Conservation (phyloP, 1,139 yeast species). For the Geotrichum klebahnii region DNA sequence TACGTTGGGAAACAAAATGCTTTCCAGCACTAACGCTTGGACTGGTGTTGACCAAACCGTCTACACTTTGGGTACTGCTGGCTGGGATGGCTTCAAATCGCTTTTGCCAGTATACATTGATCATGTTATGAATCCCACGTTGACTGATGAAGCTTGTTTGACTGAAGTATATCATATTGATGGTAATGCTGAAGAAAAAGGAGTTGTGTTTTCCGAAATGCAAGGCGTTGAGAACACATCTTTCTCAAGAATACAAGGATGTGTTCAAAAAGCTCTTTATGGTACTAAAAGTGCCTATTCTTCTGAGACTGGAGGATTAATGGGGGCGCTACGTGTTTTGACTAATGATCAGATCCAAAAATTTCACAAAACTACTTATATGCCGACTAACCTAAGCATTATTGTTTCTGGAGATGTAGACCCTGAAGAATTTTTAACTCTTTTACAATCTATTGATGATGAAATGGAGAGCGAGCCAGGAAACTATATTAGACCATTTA, state of each 20-base stretch:
- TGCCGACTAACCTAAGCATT: conserved; percentile 80
- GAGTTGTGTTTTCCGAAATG: conserved; percentile 97
- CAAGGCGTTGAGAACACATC: conserved; percentile 83
- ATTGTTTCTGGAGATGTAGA: conserved; percentile 82
- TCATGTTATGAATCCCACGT: conserved; percentile 77
- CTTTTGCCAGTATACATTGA: conserved; percentile 86
- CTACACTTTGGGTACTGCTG: conserved; percentile 85
- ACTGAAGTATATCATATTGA: conserved; percentile 96
- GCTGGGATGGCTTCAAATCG: conserved; percentile 89
- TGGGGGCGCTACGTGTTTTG: conserved; percentile 68
- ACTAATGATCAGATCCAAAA: conserved; percentile 68
- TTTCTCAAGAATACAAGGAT: conserved; percentile 64
- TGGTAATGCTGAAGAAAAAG: conserved; percentile 86
- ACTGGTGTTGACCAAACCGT: conserved; percentile 95
- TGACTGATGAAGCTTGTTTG: conserved; percentile 83
- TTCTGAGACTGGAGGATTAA: conserved; percentile 91
- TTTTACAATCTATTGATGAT: conserved; percentile 62
- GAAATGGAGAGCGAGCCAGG: conserved; percentile 44
- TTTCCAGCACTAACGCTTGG: conserved; percentile 94
- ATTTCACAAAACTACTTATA: conserved; percentile 68
- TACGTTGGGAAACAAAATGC: conserved; percentile 76
- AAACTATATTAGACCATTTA: conserved; percentile 61
- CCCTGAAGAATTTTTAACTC: conserved; percentile 59
- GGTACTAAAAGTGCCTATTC: conserved; percentile 68
- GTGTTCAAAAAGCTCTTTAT: conserved; percentile 60